Conservation (phyloP, 257 asterid species). For the Salvia hispanica region DNA sequence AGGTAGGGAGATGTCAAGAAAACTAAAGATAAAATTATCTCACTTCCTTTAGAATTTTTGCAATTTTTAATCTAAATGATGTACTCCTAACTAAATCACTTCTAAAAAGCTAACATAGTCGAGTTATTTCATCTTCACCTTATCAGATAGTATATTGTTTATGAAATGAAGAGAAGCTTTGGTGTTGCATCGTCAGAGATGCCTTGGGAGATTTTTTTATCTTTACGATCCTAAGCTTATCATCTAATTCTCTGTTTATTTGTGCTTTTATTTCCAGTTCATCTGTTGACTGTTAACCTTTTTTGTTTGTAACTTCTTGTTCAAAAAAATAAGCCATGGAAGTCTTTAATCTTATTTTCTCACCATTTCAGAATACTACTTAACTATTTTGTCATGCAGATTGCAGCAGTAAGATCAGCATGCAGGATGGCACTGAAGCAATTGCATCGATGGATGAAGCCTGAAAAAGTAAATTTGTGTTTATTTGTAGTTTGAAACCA, state of each 20-base stretch:
- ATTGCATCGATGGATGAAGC: conserved; percentile 74
- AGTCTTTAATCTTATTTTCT: neutral
- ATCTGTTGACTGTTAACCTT: conserved; percentile 12
- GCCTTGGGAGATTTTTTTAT: neutral
- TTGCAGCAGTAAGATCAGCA: conserved; percentile 45
- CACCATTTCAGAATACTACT: conserved; percentile 2
- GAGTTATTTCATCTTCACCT: conserved; percentile 9
- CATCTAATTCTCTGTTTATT: conserved; percentile 17
- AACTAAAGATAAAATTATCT: conserved; percentile 2
- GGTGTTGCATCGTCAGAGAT: conserved; percentile 3
- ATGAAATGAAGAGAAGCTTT: conserved; percentile 1
- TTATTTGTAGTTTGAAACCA: neutral
- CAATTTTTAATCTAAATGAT: neutral
- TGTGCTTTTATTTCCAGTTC: neutral
- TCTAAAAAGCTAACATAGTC: neutral
- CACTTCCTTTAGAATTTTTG: conserved; percentile 5
- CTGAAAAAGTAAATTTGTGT: conserved; percentile 58
- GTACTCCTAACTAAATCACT: neutral
- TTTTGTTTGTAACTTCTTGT: conserved; percentile 1
- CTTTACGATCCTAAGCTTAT: conserved; percentile 13
- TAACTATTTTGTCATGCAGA: conserved; percentile 38
- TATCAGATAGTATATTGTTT: neutral
- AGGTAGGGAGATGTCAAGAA: conserved; percentile 1
- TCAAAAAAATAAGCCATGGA: neutral
- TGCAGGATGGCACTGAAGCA: conserved; percentile 67